Base-by-base conservation (phyloP, 2,329 filamentous ascomycete species). In the Beauveria sp. region DNA sequence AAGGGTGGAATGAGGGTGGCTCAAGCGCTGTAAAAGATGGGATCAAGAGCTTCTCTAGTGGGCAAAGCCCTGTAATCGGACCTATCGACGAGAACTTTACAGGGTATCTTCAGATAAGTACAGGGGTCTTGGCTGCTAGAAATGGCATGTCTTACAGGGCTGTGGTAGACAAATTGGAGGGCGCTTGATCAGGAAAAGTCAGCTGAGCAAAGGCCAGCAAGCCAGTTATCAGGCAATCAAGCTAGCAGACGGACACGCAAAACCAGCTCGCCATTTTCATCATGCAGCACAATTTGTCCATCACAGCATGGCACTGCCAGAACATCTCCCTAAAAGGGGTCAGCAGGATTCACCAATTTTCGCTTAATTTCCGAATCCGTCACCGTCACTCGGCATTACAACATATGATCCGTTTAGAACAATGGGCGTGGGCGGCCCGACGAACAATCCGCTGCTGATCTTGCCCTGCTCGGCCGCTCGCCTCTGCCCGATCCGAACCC, bases 401-500 rank as follows among this genome's bases (percentile, higher is more conserved):
- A 24, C 22, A 24, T 24, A 5, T 22, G 8, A 10, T 26, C 54
- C 40, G 28, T 20, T 6, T 3, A 22, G 34, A 28, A 42, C 18
- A 24, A 57, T 28, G 5, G 34, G 14, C 34, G 14, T 16, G 12
- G 34, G 30, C 30, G 30, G 55, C 28, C 43, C 30, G 43, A 58
- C 30, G 10, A 45, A 42, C 43, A 16, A n/a, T 46, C 28, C 14
- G 24, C 42, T 45, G 54, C 54, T 46, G 54, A 57, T 58, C 45
- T 58, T 58, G 43, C 43, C 55, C 28, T 58, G 28, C 30, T 42
- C 5, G 26, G 26, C 40, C 20, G 43, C 28, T 47, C 54, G 28
- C 28, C 26, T 47, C 43, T 30, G 28, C 38, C 28, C 55, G 55
- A 58, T 58, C 55, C 45, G 55, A 58, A 43, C 52, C 52, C 28